Evolutionary conservation across 208 protist species (phyloP).

Genomic region (Leishmania gerbilli): DNA sequence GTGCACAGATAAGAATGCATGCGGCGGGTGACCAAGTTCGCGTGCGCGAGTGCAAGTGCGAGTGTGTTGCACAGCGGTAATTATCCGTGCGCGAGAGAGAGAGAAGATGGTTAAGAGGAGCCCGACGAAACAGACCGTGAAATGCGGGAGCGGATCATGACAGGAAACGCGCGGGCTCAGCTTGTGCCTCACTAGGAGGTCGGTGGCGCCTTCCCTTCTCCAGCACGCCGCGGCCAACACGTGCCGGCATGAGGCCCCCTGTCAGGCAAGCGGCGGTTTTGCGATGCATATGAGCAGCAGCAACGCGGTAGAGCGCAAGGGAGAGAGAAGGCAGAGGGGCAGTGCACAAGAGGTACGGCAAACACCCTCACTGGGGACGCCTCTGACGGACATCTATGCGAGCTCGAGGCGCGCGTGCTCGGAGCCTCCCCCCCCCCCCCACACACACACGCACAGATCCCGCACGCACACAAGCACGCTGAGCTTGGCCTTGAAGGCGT

Average conservation of each 20-base stretch:
- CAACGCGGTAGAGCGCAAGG: not conserved
- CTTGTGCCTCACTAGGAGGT: not conserved
- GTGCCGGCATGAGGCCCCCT: not conserved
- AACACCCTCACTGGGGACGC: not conserved
- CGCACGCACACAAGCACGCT: not conserved
- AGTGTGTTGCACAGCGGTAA: not conserved
- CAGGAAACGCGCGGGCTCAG: not conserved
- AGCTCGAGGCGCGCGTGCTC: not conserved
- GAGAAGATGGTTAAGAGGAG: not conserved
- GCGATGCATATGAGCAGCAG: not conserved
- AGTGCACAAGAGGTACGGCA: not conserved
- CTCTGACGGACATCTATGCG: not conserved
- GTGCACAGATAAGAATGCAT: not conserved
- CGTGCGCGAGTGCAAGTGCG: not conserved
- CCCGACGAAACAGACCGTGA: not conserved
- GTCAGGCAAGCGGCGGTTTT: not conserved
- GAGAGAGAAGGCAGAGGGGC: not conserved
- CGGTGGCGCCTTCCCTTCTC: not conserved
- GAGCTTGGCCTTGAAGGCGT: not conserved
- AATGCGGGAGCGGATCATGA: not conserved
- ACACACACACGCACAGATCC: not conserved
- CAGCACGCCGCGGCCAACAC: not conserved
- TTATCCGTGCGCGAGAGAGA: not conserved
- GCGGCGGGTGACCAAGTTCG: not conserved
- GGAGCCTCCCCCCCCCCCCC: not conserved